Evolutionary conservation across 1,284 basidiomycete genomes (phyloP).

Genomic region (Puccinia hordei): DNA sequence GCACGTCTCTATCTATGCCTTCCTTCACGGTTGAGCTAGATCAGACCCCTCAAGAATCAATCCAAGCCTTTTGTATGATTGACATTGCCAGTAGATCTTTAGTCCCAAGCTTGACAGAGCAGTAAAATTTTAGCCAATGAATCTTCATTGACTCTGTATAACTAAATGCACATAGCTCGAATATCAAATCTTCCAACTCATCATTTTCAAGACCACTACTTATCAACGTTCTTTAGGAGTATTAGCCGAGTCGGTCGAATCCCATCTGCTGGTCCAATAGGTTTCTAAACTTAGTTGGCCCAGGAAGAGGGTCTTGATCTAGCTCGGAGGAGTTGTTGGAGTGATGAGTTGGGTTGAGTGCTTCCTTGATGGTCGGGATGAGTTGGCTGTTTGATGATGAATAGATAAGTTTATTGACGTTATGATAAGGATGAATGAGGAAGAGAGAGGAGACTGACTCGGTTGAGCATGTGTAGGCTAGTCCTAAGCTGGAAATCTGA

Average conservation of each 20-base stretch:
- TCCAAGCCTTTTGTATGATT: too few relatives aligned
- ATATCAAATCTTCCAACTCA: too few relatives aligned
- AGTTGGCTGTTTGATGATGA: neutral
- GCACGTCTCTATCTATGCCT: too few relatives aligned
- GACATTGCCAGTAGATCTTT: too few relatives aligned
- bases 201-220: neutral
- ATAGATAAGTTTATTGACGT: neutral
- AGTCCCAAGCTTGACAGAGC: too few relatives aligned
- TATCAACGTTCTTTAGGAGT: neutral
- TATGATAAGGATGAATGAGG: neutral
- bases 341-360: neutral
- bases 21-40: too few relatives aligned
- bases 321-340: neutral
- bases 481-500: slow-evolving; percentile 23
- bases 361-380: neutral
- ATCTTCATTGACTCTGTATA: neutral
- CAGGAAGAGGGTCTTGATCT: neutral
- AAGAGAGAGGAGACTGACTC: slow-evolving; percentile 22
- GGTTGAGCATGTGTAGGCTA: slow-evolving; percentile 26
- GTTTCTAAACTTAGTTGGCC: neutral
- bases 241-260: too few relatives aligned
- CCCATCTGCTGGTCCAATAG: slow-evolving; percentile 3
- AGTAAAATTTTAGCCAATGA: neutral
- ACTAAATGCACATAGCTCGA: too few relatives aligned
- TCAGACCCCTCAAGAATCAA: too few relatives aligned